Evolutionary conservation across 2,329 filamentous ascomycete genomes (phyloP).

Genomic region (Diaporthe destruens): DNA sequence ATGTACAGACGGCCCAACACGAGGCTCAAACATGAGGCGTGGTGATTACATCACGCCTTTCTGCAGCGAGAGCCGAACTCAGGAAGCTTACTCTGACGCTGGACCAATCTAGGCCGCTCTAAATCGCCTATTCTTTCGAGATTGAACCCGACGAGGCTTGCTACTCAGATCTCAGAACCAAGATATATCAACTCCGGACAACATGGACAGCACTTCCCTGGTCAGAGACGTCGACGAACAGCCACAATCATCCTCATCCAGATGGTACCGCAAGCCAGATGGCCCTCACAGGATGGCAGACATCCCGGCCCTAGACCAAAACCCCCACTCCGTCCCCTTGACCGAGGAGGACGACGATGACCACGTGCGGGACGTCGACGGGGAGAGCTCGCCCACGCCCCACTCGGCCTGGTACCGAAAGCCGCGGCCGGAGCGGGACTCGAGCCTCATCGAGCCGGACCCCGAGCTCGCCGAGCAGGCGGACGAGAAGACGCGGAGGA

Average conservation of each 20-base stretch:
- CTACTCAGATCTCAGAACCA: background rate
- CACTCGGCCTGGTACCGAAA: conserved; percentile 11
- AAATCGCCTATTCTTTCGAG: conserved; percentile 18
- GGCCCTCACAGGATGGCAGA: background rate
- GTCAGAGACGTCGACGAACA: conserved; percentile 14
- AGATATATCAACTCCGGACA: background rate
- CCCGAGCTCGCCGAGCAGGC: conserved; percentile 5
- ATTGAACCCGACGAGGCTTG: too few relatives aligned
- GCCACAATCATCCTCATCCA: background rate
- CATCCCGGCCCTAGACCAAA: background rate
- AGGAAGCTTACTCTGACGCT: conserved; percentile 1
- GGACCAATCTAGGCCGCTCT: conserved; percentile 3
- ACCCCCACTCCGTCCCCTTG: background rate
- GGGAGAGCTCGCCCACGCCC: background rate
- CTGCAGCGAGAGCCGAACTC: background rate
- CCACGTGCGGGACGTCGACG: conserved; percentile 16
- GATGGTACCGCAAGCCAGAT: conserved; percentile 29
- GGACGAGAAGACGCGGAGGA: background rate
- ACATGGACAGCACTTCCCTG: background rate
- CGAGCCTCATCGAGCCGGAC: background rate
- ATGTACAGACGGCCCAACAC: background rate
- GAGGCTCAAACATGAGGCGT: background rate
- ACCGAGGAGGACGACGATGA: conserved; percentile 26
- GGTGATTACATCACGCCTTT: conserved; percentile 1
- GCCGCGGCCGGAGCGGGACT: background rate